These are phyloP conservation scores for Diplodia corticola DNA, from an alignment of 2,329 filamentous ascomycete genomes.

Conservation along the genomic window DNA sequence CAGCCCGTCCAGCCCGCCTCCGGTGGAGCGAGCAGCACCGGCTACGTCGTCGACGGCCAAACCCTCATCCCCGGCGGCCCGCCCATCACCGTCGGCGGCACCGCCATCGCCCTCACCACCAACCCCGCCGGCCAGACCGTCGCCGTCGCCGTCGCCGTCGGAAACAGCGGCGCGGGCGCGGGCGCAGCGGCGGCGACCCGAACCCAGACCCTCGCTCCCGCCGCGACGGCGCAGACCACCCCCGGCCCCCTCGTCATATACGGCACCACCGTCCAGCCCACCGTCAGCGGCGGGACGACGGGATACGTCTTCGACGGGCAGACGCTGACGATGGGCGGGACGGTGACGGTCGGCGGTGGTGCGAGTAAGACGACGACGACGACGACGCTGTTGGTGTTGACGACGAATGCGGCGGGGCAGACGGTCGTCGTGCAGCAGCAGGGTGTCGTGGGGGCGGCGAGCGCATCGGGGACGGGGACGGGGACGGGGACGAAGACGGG, in stretches of 20 bases:
- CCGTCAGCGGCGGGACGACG: background rate
- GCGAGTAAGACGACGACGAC: background rate
- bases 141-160: background rate
- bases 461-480: background rate
- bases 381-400: slow-evolving; percentile 8
- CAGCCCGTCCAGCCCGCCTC: background rate
- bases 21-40: too few relatives aligned
- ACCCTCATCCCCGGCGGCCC: background rate
- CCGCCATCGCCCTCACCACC: background rate
- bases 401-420: slow-evolving; percentile 13
- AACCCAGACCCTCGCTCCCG: too few relatives aligned
- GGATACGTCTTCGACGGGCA: slow-evolving; percentile 1
- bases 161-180: too few relatives aligned
- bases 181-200: background rate
- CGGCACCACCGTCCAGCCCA: background rate
- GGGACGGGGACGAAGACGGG: background rate
- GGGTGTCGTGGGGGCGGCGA: too few relatives aligned
- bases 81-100: background rate
- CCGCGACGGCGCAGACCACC: background rate
- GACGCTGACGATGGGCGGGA: background rate
- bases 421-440: slow-evolving; percentile 20
- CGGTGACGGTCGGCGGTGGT: background rate
- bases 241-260: background rate
- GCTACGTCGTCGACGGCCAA: background rate
- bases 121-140: background rate